Evolutionary conservation across 2,329 filamentous ascomycete species (phyloP).

Genomic region (Neonectria sp.): DNA sequence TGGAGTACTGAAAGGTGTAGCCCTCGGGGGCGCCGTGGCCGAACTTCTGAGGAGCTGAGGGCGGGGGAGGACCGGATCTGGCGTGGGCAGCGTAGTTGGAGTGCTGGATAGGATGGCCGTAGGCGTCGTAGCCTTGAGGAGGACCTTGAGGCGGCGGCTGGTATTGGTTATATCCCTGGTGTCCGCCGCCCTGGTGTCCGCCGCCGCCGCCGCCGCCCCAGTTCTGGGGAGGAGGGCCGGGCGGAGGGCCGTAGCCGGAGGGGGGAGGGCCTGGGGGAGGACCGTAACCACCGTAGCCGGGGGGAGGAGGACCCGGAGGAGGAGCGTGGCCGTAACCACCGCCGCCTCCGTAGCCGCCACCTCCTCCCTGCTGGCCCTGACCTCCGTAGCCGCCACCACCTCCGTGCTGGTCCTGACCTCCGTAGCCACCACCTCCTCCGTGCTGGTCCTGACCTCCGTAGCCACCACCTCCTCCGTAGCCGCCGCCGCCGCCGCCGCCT

Average conservation of each 20-base stretch:
- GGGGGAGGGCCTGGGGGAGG: constrained; percentile 47
- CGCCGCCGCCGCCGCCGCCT: constrained; percentile 43
- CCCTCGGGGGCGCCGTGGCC: constrained; percentile 77
- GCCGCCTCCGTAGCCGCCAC: constrained; percentile 40
- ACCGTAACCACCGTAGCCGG: constrained; percentile 45
- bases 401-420: constrained; percentile 23
- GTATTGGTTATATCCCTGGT: constrained; percentile 45
- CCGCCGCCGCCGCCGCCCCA: constrained; percentile 27
- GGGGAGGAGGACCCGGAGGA: constrained; percentile 48
- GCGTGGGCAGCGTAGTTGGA: constrained; percentile 48
- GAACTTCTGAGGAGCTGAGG: constrained; percentile 69
- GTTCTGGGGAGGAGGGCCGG: constrained; percentile 39
- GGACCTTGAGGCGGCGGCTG: constrained; percentile 57
- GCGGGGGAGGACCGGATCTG: constrained; percentile 60
- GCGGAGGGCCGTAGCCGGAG: constrained; percentile 44
- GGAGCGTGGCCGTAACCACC: constrained; percentile 45
- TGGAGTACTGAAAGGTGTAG: constrained; percentile 83
- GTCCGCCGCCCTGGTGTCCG: not conserved
- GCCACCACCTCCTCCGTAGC: constrained; percentile 33
- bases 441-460: constrained; percentile 35
- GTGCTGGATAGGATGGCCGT: constrained; percentile 61
- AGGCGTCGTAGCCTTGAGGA: constrained; percentile 60
- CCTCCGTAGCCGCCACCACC: constrained; percentile 41
- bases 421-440: constrained; percentile 35
- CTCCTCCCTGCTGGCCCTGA: constrained; percentile 18